These are phyloP conservation scores for Helicostylum pulchrum DNA, from an alignment of 192 early-diverging fungal genomes.

Conservation along the genomic window DNA sequence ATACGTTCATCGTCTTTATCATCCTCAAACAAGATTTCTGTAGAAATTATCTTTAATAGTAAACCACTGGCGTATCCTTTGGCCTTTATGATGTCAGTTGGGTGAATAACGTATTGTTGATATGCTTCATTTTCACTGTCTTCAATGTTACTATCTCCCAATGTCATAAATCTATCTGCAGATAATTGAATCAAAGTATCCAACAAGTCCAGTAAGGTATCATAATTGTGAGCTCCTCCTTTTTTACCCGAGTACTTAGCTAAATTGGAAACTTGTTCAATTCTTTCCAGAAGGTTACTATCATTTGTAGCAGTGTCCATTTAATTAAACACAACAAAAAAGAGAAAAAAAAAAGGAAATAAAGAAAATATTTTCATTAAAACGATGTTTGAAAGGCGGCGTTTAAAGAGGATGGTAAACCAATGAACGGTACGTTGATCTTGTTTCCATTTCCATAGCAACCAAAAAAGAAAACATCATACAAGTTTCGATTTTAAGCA, in stretches of 20 bases:
- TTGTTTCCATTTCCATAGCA: too few relatives aligned
- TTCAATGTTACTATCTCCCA: slow-evolving; percentile 7
- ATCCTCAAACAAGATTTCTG: slow-evolving; percentile 12
- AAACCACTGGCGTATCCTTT: slow-evolving; percentile 6
- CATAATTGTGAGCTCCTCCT: neutral
- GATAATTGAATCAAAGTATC: slow-evolving; percentile 12
- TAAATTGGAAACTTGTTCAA: too few relatives aligned
- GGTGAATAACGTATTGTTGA: slow-evolving; percentile 3
- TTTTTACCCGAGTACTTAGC: neutral
- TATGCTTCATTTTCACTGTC: neutral
- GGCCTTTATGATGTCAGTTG: slow-evolving; percentile 16
- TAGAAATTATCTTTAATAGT: slow-evolving; percentile 17
- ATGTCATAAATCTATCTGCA: slow-evolving; percentile 17
- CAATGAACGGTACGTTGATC: too few relatives aligned
- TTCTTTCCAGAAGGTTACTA: too few relatives aligned
- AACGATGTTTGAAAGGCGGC: too few relatives aligned
- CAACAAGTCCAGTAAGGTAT: slow-evolving; percentile 1
- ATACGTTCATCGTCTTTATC: slow-evolving; percentile 18
- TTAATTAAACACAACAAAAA: too few relatives aligned
- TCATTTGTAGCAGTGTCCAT: too few relatives aligned
- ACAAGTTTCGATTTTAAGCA: too few relatives aligned
- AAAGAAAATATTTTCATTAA: too few relatives aligned
- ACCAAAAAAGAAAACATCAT: too few relatives aligned
- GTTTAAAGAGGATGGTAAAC: too few relatives aligned
- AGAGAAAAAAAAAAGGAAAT: too few relatives aligned